Conservation (phyloP, 306 rosid genomes). For the Sophora flavescens region DNA sequence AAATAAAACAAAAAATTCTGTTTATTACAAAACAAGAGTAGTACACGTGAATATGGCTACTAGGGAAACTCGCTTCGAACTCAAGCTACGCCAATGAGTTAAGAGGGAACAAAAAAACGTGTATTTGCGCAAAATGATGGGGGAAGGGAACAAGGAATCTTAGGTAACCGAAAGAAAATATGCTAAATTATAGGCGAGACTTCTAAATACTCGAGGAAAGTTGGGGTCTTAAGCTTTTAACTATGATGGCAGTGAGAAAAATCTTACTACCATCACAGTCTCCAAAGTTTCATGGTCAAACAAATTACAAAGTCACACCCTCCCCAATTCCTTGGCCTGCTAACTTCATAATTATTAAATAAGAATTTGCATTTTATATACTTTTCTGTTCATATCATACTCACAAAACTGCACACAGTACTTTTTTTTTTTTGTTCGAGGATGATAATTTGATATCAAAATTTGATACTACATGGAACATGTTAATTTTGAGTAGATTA, state of each 20-base stretch:
- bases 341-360: conserved; percentile 45
- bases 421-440: not conserved
- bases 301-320: conserved; percentile 54
- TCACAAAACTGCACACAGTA: not conserved
- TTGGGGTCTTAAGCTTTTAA: conserved; percentile 24
- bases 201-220: conserved; percentile 47
- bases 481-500: too few species aligned
- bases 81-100: conserved; percentile 33
- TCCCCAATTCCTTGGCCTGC: conserved; percentile 74
- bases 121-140: conserved; percentile 51
- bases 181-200: conserved; percentile 49
- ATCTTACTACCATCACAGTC: conserved; percentile 55
- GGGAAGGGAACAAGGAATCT: conserved; percentile 76
- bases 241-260: conserved; percentile 39
- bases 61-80: conserved; percentile 38
- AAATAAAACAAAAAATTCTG: too few species aligned
- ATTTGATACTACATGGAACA: too few species aligned
- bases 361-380: not conserved
- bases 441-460: too few species aligned
- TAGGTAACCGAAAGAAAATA: conserved; percentile 60
- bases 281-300: conserved; percentile 68
- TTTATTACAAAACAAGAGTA: not conserved
- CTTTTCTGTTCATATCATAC: not conserved
- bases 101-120: conserved; percentile 50
- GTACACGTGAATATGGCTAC: conserved; percentile 38